A percentile compares a stretch with the other conserved stretches of the same genome.
Conservation (phyloP, 352 stramenopile genomes). For the Phytophthora quininea region DNA sequence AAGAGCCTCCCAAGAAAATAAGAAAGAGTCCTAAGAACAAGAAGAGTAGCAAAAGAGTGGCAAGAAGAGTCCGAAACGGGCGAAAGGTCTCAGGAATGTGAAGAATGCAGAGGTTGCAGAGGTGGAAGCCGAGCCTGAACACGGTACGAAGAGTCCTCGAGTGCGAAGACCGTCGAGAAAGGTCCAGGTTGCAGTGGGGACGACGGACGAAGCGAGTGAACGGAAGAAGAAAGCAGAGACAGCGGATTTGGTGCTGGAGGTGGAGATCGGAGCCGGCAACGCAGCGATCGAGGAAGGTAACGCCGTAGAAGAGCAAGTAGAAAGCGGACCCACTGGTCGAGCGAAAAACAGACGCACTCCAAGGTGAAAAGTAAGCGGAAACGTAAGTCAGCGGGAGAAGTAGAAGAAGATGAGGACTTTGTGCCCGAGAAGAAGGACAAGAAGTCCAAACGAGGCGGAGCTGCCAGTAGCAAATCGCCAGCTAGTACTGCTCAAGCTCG, state of each 20-base stretch:
- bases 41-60: neutral
- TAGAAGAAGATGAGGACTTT: slow-evolving; percentile 6
- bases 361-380: slow-evolving; percentile 30
- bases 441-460: slow-evolving; percentile 11
- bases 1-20: slow-evolving; percentile 9
- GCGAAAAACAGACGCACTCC: slow-evolving; percentile 9
- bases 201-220: slow-evolving; percentile 57
- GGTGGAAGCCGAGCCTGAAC: too few relatives aligned
- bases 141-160: slow-evolving; percentile 12
- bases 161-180: slow-evolving; percentile 22
- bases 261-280: slow-evolving; percentile 47
- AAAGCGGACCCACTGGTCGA: slow-evolving; percentile 6
- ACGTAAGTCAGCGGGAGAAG: slow-evolving; percentile 5
- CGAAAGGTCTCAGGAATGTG: slow-evolving; percentile 15
- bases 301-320: slow-evolving; percentile 15
- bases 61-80: slow-evolving; percentile 19
- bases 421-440: slow-evolving; percentile 9
- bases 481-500: slow-evolving; percentile 2
- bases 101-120: neutral
- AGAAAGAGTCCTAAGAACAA: slow-evolving; percentile 27
- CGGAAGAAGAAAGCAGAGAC: slow-evolving; percentile 41
- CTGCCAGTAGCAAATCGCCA: slow-evolving; percentile 2
- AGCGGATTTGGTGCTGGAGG: slow-evolving; percentile 64
- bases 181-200: slow-evolving; percentile 56
- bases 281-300: slow-evolving; percentile 20